Evolutionary conservation across 2,329 filamentous ascomycete genomes (phyloP), one percentile per base, ranked within the genome.

Genomic region (Colletotrichum sansevieriae): DNA sequence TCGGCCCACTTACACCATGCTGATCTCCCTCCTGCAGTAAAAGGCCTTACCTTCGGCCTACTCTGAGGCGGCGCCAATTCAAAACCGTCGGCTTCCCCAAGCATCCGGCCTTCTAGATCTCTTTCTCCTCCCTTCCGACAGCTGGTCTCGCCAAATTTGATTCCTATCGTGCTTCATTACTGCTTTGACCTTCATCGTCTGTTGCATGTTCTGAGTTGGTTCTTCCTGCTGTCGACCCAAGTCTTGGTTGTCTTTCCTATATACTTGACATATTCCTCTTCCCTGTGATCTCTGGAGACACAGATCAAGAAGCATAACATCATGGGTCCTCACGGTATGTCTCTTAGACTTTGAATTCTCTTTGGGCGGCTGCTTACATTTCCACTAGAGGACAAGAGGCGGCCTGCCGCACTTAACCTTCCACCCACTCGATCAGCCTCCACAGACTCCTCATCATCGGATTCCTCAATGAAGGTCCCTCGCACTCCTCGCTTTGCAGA

Each of bases 401-500:
- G 87, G 76, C 87, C 87, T 73, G 75, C 81, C 78, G 87, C 86
- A 65, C 80, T 89, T 58, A 86, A 87, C 72, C 79, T 89, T 65
- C 79, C 82, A 33, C 83, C 85, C 29, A 77, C 80, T 64, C 83
- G 85, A 68, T 83, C 84, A 59, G 81, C 79, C 29, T 85, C 86
- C 5, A 82, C 83, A 52, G 80, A 81, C 59, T 88, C 86, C 13
- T 82, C 81, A 44, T 87, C 86, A 33, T 85, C 85, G 65, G 81
- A 82, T 72, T 84, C 82, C 51, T 89, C 87, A 15, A 81, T 89
- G 72, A 92, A 92, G 81, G 84, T 87, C 44, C 91, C 91, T 70
- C 87, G 92, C 76, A 91, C 91, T 74, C 91, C 92, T 74, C 90
- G 92, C 76, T 95, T 95, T 76, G 91, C 91, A 63, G 92, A 95